Base-by-base conservation (phyloP, 2,329 filamentous ascomycete species). In the Talaromyces albobiverticillius region DNA sequence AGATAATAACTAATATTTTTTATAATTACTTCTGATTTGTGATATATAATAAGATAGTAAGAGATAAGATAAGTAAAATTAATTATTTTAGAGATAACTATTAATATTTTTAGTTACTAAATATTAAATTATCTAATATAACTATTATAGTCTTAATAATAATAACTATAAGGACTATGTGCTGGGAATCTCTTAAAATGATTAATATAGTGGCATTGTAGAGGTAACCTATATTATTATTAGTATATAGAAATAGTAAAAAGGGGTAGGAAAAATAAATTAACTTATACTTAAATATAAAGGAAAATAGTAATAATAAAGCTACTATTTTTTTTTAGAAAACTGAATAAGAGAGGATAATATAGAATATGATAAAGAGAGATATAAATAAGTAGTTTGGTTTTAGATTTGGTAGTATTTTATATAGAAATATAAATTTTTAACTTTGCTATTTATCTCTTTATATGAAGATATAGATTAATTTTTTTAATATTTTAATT, bases 361-460 rank as follows among this genome's bases (percentile, higher is more conserved):
- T 36, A 45, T 55, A 49, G 41, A 50, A 40, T 20, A 60, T 64
- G 16, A 69, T 61, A 60, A 78, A 78, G 62, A 66, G 75, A 46
- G 77, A 76, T 61, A 68, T 70, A 57, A 67, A 75, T 78, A 62
- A 69, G 76, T 55, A 10, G 16, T 22, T 25, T 18, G 25, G 25
- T 13, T 16, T 40, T 31, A 2, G 11, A 16, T 31, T n/a, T n/a
- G n/a, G 32, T 48, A n/a, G 11, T 22, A 20, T 11, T 29, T 22
- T 25, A 13, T 18, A 36, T 20, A 6, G 9, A 20, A n/a, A n/a
- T 7, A n/a, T 26, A n/a, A 34, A 14, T 16, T 43, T 25, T 22
- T 45, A 4, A n/a, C 4, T 45, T 45, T 29, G 26, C 26, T 10
- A 29, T 29, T 14, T n/a, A 7, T 38, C 34, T n/a, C 14, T 18